Conservation (phyloP, 2,329 filamentous ascomycete species). For the Acrocalymma vagum region DNA sequence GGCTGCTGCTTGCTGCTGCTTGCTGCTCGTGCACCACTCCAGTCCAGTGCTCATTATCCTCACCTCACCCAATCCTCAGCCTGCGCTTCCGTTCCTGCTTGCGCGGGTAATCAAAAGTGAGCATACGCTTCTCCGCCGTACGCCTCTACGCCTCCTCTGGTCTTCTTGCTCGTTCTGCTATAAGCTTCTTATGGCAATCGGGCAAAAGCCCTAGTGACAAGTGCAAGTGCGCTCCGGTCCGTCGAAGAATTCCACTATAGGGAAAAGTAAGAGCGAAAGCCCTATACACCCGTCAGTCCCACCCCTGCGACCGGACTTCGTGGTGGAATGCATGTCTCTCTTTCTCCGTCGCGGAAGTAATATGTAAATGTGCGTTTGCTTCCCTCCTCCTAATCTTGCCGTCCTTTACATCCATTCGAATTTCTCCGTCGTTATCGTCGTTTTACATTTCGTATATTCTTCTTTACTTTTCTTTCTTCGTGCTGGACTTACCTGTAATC, state of each 20-base stretch:
- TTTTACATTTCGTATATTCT: too few species aligned
- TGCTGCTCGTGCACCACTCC: too few species aligned
- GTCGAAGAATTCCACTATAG: neutral
- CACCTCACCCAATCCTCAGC: constrained; percentile 24
- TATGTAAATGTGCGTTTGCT: constrained; percentile 24
- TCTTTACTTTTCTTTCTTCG: constrained; percentile 29
- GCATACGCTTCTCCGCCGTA: too few species aligned
- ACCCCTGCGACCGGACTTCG: constrained; percentile 9
- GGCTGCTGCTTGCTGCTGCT: too few species aligned
- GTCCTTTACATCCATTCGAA: constrained; percentile 7
- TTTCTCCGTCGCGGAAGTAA: constrained; percentile 9
- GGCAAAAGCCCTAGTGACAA: too few species aligned
- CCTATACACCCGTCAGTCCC: constrained; percentile 4
- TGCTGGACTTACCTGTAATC: constrained; percentile 39
- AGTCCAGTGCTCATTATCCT: constrained; percentile 38
- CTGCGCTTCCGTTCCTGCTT: too few species aligned
- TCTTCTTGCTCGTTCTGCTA: too few species aligned
- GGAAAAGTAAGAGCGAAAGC: constrained; percentile 9
- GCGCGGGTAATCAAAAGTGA: too few species aligned
- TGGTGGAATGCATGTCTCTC: constrained; percentile 11
- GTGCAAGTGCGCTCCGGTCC: too few species aligned
- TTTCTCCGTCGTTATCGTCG: constrained; percentile 9
- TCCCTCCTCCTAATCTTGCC: constrained; percentile 17
- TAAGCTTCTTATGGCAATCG: too few species aligned
- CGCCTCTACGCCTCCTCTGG: too few species aligned